Evolutionary conservation across 1,284 basidiomycete species (phyloP).

Genomic region (Stereum hirsutum): DNA sequence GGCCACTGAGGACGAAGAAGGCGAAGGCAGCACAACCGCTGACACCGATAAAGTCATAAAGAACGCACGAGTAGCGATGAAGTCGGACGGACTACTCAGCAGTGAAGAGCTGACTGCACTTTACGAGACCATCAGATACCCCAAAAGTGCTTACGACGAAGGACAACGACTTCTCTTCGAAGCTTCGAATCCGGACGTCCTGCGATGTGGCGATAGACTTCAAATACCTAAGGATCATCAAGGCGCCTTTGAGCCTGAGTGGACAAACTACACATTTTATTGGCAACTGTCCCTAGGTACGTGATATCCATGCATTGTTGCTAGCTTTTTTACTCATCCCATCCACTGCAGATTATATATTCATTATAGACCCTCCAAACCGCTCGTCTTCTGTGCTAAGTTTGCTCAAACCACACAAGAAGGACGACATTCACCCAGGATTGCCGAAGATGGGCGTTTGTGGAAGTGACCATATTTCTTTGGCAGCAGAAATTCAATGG

Average conservation of each 20-base stretch:
- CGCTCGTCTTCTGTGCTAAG: conserved; percentile 39
- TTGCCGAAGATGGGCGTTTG: conserved; percentile 75
- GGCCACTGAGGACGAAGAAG: conserved; percentile 15
- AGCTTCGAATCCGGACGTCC: conserved; percentile 8
- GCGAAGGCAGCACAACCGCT: conserved; percentile 36
- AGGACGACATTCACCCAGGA: conserved; percentile 61
- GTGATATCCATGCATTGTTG: conserved; percentile 4
- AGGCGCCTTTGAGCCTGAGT: conserved; percentile 66
- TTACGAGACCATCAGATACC: conserved; percentile 27
- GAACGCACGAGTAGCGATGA: conserved; percentile 57
- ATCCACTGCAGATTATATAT: conserved; percentile 70
- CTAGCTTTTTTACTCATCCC: conserved; percentile 4
- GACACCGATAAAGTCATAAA: conserved; percentile 72
- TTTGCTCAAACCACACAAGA: conserved; percentile 56
- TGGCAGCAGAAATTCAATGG: conserved; percentile 48
- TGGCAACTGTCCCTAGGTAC: conserved; percentile 77
- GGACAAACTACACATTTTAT: conserved; percentile 73
- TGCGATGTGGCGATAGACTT: conserved; percentile 23
- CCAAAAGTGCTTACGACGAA: conserved; percentile 56
- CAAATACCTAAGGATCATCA: conserved; percentile 26
- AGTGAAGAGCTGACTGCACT: conserved; percentile 51
- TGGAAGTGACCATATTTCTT: conserved; percentile 82
- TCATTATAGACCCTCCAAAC: conserved; percentile 44
- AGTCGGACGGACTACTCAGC: conserved; percentile 67
- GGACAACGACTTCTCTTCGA: conserved; percentile 27